Percentiles rank a stretch among this genome's conserved stretches.
Evolutionary conservation across 2,329 filamentous ascomycete genomes (phyloP).

Genomic region (Scedosporium boydii): DNA sequence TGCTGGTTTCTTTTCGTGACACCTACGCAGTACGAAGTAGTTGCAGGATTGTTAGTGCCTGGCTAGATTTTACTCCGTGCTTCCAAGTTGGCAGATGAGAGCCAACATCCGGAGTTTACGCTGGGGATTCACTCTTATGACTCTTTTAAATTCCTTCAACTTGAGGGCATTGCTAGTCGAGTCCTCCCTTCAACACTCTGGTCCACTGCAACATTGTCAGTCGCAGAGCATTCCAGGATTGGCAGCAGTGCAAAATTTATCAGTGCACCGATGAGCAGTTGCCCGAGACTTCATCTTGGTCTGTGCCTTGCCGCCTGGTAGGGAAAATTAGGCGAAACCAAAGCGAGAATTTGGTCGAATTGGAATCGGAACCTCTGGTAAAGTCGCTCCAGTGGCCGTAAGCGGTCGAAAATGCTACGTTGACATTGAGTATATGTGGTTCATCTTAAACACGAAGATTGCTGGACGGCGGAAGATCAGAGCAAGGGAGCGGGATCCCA

Average conservation of each 20-base stretch:
- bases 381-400: neutral
- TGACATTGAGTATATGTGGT: neutral
- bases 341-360: neutral
- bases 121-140: too few relatives aligned
- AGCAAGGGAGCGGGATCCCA: neutral
- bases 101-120: too few relatives aligned
- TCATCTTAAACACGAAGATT: neutral
- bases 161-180: too few relatives aligned
- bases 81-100: too few relatives aligned
- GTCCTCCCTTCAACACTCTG: neutral
- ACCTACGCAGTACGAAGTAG: too few relatives aligned
- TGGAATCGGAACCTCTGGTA: neutral
- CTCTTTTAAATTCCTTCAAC: too few relatives aligned
- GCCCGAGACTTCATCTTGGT: neutral
- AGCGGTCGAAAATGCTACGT: neutral
- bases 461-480: neutral
- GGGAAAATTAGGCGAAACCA: conserved; percentile 1
- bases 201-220: neutral
- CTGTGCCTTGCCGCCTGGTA: neutral
- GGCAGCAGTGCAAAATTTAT: neutral
- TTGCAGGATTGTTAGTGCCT: too few relatives aligned
- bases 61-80: too few relatives aligned
- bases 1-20: too few relatives aligned
- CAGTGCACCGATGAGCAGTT: neutral
- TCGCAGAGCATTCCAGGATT: neutral